Percentiles rank a stretch among this genome's conserved stretches.
Conservation (phyloP, 768 basidiomycete species). For the Amanita subjunquillea region DNA sequence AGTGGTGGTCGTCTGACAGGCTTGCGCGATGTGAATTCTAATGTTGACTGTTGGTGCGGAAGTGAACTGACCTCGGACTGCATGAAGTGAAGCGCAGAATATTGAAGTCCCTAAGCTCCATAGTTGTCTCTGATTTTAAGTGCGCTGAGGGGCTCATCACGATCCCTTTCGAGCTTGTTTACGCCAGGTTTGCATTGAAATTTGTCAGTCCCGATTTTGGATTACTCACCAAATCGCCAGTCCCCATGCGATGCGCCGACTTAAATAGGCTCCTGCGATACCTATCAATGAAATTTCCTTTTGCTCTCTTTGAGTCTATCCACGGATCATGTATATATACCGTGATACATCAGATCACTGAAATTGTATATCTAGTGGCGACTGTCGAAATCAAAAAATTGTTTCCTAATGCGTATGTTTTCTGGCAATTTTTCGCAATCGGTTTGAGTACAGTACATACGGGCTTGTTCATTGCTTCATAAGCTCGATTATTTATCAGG, state of each 20-base stretch:
- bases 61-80: neutral
- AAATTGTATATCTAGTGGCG: neutral
- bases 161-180: neutral
- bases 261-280: neutral
- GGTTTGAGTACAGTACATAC: too few species aligned
- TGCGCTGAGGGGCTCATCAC: neutral
- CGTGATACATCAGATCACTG: neutral
- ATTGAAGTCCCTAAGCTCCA: neutral
- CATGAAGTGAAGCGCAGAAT: neutral
- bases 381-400: neutral
- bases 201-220: neutral
- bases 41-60: neutral
- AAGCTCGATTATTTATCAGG: neutral
- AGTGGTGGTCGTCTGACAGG: conserved; percentile 2
- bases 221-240: neutral
- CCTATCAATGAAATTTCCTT: neutral
- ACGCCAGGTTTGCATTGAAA: neutral
- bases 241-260: neutral
- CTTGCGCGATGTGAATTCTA: neutral
- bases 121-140: neutral
- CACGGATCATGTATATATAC: neutral
- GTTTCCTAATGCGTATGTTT: neutral
- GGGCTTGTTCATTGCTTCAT: too few species aligned
- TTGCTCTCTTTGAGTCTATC: too few species aligned
- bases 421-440: neutral